Evolutionary conservation across 2,329 filamentous ascomycete species (phyloP), one percentile per base, ranked within the genome.

Genomic region (Neoscytalidium dimidiatum): DNA sequence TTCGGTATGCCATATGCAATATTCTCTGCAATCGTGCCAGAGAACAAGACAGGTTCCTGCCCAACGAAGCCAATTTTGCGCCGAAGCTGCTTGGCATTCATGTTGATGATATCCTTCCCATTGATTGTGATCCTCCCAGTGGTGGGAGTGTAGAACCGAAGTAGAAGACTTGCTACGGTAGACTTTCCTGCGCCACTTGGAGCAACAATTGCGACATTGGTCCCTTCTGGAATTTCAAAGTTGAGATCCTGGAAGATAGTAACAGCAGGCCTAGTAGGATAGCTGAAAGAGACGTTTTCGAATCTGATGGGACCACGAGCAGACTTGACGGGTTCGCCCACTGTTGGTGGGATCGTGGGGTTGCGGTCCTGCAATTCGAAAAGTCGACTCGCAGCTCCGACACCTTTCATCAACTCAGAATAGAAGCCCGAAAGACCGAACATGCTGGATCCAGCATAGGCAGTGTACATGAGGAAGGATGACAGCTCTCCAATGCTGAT

Each of bases 391-490:
- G 95, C 95, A 46, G 95, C 95, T 72, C 96, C 95, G 3, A 97
- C 94, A 46, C 96, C 96, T 78, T 99, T 99, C 95, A 99, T 99
- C 67, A 99, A 84, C 76, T 99, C 95, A 0, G 94, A 97, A 79
- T 97, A 99, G 80, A 99, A 99, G 64, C 92, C 92, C 3, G 93
- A 97, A 1, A 99, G 83, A 3, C 95, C 95, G 71, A 98, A 97
- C 68, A 99, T 86, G 78, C 92, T 96, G 56, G 92, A 95, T 19
- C 88, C 88, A 62, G 88, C 88, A 71, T 90, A 98, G 3, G 92
- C 94, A 3, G 94, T 96, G 78, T 98, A 99, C 94, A 99, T 98
- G 81, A 99, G 86, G 79, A 99, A 99, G 0, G 93, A 96, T 1
- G 95, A 96, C 48, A 99, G 81, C 69, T 99, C 94, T 71, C 95